phyloP scores from a whole-genome alignment of 495 filamentous ascomycete genomes.

The Penicillium macrosclerotiorum region DNA sequence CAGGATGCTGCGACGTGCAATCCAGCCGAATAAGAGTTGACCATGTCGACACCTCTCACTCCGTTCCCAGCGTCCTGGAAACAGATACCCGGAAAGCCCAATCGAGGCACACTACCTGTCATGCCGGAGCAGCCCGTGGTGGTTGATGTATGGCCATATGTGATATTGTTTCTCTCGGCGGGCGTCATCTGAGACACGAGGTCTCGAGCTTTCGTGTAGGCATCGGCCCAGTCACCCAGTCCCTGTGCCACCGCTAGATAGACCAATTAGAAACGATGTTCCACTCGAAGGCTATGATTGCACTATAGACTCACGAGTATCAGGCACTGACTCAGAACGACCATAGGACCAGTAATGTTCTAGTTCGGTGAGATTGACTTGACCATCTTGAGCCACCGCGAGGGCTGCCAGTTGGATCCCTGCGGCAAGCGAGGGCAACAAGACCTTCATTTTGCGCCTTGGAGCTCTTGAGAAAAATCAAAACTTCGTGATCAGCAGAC shows the following conservation, averaged over 20 bases:
- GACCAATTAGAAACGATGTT: no score
- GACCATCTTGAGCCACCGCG: no score
- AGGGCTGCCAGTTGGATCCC: no score
- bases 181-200: not conserved
- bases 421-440: no score
- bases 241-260: not conserved
- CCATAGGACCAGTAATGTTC: no score
- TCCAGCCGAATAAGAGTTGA: not conserved
- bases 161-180: not conserved
- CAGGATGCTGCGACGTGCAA: not conserved
- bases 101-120: not conserved
- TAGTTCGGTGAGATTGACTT: no score
- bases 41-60: not conserved
- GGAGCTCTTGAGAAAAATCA: no score
- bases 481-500: no score
- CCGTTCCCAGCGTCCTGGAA: not conserved
- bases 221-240: not conserved
- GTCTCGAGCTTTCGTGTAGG: not conserved
- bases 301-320: no score
- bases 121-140: not conserved
- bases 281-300: no score
- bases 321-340: no score
- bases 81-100: not conserved
- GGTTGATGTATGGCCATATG: not conserved
- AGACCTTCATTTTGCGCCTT: no score